These are phyloP conservation scores for Wallacemonas sp. DNA, from an alignment of 208 protist genomes.

Conservation along the genomic window DNA sequence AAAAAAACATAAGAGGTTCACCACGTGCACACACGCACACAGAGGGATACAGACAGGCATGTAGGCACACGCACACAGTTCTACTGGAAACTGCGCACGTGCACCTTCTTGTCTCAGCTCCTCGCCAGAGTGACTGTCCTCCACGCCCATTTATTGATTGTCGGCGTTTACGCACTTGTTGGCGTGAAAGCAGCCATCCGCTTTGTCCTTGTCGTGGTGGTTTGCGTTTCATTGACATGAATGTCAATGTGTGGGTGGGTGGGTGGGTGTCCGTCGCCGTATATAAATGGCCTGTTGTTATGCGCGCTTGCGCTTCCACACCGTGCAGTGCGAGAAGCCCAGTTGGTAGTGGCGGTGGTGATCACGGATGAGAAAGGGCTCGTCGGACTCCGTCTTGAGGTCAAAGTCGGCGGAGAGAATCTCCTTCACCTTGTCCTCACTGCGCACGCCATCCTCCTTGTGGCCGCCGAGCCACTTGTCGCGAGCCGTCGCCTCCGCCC, in stretches of 20 bases:
- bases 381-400: conserved; percentile 65
- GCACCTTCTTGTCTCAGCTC: no score
- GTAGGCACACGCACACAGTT: no score
- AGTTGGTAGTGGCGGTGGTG: conserved; percentile 87
- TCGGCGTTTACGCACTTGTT: no score
- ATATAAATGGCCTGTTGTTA: conserved; percentile 4
- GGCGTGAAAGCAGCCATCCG: no score
- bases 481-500: conserved; percentile 57
- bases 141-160: no score
- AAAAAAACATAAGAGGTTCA: not conserved
- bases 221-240: no score
- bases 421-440: conserved; percentile 63
- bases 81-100: no score
- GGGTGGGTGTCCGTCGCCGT: not conserved
- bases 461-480: conserved; percentile 75
- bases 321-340: conserved; percentile 78
- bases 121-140: no score
- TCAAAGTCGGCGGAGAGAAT: conserved; percentile 67
- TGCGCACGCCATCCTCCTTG: conserved; percentile 30
- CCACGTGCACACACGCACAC: no score
- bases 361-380: conserved; percentile 89
- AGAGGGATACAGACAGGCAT: no score
- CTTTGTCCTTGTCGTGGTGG: no score
- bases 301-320: conserved; percentile 47
- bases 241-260: conserved; percentile 3